A percentile compares a stretch with the other conserved stretches of the same genome.
Evolutionary conservation across 495 filamentous ascomycete species (phyloP).

Genomic region (Elaphomyces granulatus): DNA sequence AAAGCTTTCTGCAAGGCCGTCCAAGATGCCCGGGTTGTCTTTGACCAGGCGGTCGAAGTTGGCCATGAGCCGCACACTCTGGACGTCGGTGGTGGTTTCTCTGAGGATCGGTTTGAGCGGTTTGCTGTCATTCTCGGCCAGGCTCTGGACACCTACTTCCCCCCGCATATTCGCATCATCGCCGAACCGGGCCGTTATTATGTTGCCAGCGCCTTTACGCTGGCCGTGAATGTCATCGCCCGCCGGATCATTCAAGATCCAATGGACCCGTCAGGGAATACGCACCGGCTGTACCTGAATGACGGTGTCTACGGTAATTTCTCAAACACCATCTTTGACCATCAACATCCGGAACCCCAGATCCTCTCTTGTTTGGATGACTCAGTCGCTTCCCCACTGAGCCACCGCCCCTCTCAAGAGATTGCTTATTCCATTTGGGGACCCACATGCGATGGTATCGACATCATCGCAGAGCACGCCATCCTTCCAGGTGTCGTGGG

Average conservation of each 20-base stretch:
- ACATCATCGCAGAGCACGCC: conserved; percentile 71
- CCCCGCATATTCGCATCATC: conserved; percentile 71
- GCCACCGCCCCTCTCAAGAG: conserved; percentile 28
- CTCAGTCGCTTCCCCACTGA: conserved; percentile 32
- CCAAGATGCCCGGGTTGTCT: conserved; percentile 72
- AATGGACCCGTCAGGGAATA: conserved; percentile 37
- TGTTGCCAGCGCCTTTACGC: conserved; percentile 78
- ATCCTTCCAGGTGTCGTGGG: conserved; percentile 58
- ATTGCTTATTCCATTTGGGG: conserved; percentile 90
- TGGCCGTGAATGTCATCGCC: conserved; percentile 92
- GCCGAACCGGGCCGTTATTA: conserved; percentile 96
- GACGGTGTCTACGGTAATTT: conserved; percentile 98
- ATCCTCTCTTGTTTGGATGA: conserved; percentile 50
- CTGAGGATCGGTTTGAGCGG: conserved; percentile 71
- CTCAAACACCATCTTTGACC: conserved; percentile 97
- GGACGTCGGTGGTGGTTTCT: conserved; percentile 92
- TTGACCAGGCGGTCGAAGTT: conserved; percentile 66
- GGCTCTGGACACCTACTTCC: conserved; percentile 79
- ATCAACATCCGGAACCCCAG: conserved; percentile 78
- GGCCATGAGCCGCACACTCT: conserved; percentile 75
- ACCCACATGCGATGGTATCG: conserved; percentile 94
- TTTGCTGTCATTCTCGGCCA: conserved; percentile 71
- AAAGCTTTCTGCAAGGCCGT: conserved; percentile 79
- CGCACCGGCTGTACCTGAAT: conserved; percentile 94
- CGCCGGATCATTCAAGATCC: conserved; percentile 66